Base-by-base conservation (phyloP, 441 rosid species). In the Melastoma candidum region DNA sequence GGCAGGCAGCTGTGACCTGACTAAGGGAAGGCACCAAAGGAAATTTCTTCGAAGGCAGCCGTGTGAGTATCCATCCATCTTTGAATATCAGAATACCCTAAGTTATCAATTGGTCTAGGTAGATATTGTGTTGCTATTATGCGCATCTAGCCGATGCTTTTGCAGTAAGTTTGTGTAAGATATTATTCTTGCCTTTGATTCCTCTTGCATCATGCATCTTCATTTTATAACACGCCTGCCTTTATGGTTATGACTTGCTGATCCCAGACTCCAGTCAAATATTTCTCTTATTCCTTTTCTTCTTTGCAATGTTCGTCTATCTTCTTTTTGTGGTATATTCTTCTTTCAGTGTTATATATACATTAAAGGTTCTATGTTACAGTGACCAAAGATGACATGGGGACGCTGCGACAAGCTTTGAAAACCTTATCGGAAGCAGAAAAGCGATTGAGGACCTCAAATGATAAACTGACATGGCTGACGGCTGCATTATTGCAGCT, bases 321-420 rank as follows among this genome's bases (percentile, higher is more conserved):
- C 41, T 4, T 36, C 41, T 17, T 36, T 36, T 36, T 36, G 7
- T 4, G 41, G 41, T 6, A 36, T 6, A 36, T 36, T 36, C 41
- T 36, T 36, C 41, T 36, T 36, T 36, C 41, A 36, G 41, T 9
- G 7, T 4, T 6, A 36, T 36, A 36, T 36, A 36, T 36, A 52
- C 56, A 26, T 32, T 25, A 52, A 52, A 49, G 36, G 6, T 66
- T 61, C 44, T 67, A 48, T 49, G 36, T 68, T 79, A 49, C 74
- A 94, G 99, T 85, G 75, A 80, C 94, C 52, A 90, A 94, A 72
- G 94, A 87, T 70, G 95, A 87, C 63, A 89, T 90, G 99, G 99
- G 87, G 68, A 94, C 79, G 56, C 78, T 94, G 60, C 95, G 99
- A 22, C 97, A 82, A 68, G 97, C 99, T 5, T 71, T 94, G 59